Base-by-base conservation (phyloP, 495 filamentous ascomycete genomes). In the Penicillium flavigenum region DNA sequence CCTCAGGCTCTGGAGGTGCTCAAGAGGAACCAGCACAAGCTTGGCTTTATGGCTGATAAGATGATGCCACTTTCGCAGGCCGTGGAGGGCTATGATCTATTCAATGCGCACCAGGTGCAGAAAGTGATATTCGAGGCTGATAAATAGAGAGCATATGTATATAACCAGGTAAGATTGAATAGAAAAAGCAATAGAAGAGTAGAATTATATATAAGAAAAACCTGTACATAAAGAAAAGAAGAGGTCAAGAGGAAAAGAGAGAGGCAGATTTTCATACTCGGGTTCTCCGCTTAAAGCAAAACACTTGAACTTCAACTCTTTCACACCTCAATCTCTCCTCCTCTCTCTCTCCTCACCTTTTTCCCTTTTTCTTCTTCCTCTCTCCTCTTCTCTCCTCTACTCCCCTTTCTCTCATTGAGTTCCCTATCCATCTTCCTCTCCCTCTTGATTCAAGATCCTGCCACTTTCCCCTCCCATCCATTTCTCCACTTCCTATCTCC, bases 41-140 rank as follows among this genome's bases (percentile, higher is more conserved):
- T 96, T 56, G 83, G 91, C 42, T 96, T 96, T 77, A 95, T 97
- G 90, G 84, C 87, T 8, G 91, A 96, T 57, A 91, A 92, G 67
- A 88, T 96, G 64, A 96, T 97, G 90, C 89, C 90, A 20, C 79
- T 97, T 42, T 82, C 83, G 3, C 77, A 91, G 58, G 94, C 92
- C 2, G 86, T 92, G 14, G 88, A 92, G 68, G 94, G 88, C 9
- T 97, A 96, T 74, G 88, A 95, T 41, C 70, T 97, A 20, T 97
- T 96, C 75, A 89, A 98, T 64, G 84, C 86, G 59, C 92, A 93
- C 90, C 86, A 94, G 75, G 90, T 85, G 53, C 92, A 96, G 64
- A 98, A 98, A 80, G 79, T 82, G 29, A 74, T 87, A 5, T 88
- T 87, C 57, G 76, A 83, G 62, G 80, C 79, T 14, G 72, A 75